Evolutionary conservation across 177 flowering plant species (phyloP).

Genomic region (Telopea speciosissima): DNA sequence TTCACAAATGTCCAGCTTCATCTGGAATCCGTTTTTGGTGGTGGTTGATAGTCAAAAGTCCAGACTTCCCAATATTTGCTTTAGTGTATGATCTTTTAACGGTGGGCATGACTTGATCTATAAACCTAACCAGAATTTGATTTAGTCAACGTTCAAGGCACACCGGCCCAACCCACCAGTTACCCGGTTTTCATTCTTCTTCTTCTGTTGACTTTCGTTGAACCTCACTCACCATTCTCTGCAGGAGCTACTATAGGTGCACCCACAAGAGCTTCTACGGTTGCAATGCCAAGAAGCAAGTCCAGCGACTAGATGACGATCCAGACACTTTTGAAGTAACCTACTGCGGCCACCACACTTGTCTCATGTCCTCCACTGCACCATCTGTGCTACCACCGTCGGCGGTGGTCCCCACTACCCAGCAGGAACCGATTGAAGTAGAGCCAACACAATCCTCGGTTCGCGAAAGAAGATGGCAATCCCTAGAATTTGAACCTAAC

Average conservation of each 20-base stretch:
- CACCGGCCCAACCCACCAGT: too few species aligned
- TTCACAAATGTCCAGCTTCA: too few species aligned
- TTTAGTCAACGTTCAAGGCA: too few species aligned
- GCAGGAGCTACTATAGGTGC: slow-evolving; percentile 80
- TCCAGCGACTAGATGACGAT: slow-evolving; percentile 63
- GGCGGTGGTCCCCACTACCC: background rate
- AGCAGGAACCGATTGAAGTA: background rate
- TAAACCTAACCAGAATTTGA: too few species aligned
- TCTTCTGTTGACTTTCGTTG: too few species aligned
- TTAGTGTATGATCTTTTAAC: too few species aligned
- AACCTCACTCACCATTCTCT: too few species aligned
- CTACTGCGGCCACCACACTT: slow-evolving; percentile 58
- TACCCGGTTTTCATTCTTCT: too few species aligned
- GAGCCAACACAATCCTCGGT: background rate
- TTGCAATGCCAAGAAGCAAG: slow-evolving; percentile 87
- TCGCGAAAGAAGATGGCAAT: slow-evolving; percentile 23
- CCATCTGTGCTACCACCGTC: slow-evolving; percentile 36
- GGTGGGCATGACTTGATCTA: too few species aligned
- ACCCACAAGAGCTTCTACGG: slow-evolving; percentile 68
- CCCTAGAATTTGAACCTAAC: slow-evolving; percentile 19
- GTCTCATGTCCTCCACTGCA: slow-evolving; percentile 47
- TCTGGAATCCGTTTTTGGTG: too few species aligned
- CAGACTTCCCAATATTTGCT: too few species aligned
- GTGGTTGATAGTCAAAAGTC: too few species aligned
- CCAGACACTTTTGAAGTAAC: slow-evolving; percentile 55